A percentile compares a stretch with the other conserved stretches of the same genome.
Evolutionary conservation across 441 rosid species (phyloP).

Genomic region (Erysimum cheiri): DNA sequence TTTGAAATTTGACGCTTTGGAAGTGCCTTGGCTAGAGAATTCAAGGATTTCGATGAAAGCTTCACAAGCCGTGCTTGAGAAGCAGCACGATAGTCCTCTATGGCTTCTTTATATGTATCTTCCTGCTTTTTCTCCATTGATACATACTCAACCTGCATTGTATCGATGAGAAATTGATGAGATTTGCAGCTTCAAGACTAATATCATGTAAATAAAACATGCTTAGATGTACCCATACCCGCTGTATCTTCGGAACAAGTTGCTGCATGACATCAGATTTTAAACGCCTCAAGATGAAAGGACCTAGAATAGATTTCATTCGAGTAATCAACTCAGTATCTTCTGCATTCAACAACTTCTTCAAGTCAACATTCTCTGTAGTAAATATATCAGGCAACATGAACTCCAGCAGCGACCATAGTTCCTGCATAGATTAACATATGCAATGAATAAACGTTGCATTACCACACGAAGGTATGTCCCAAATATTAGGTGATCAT

Average conservation of each 20-base stretch:
- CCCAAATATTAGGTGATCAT: not conserved
- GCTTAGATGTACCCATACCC: constrained; percentile 51
- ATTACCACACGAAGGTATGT: not conserved
- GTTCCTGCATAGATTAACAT: constrained; percentile 61
- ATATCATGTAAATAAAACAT: not conserved
- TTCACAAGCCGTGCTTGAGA: constrained; percentile 75
- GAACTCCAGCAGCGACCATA: constrained; percentile 96
- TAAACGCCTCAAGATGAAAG: constrained; percentile 92
- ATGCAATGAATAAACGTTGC: not conserved
- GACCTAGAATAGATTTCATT: constrained; percentile 96
- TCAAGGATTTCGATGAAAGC: constrained; percentile 55
- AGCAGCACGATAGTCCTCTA: constrained; percentile 86
- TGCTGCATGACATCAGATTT: constrained; percentile 99
- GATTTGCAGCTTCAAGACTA: constrained; percentile 25
- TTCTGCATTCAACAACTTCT: constrained; percentile 82
- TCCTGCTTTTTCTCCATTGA: constrained; percentile 81
- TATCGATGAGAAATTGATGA: constrained; percentile 10
- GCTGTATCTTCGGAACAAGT: constrained; percentile 92
- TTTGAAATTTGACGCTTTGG: constrained; percentile 91
- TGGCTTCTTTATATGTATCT: constrained; percentile 83
- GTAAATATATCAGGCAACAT: constrained; percentile 97
- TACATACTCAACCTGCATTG: constrained; percentile 84
- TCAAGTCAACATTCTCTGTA: constrained; percentile 89
- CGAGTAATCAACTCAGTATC: constrained; percentile 81
- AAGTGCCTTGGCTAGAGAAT: constrained; percentile 57